phyloP scores from a whole-genome alignment of 2,329 filamentous ascomycete species.

The Dactylellina haptotyla region DNA sequence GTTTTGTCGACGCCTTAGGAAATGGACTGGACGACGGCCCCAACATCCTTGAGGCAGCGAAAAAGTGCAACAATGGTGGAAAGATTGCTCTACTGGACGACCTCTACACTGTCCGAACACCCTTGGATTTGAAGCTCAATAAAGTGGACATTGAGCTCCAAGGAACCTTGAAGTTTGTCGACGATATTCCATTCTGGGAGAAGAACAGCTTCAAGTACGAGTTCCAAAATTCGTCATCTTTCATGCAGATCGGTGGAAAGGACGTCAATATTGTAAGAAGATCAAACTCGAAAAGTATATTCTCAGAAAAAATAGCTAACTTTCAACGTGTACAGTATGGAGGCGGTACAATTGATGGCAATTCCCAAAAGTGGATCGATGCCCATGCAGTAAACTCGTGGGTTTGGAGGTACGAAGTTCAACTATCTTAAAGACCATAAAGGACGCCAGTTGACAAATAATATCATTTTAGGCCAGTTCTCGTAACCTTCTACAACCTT shows the following conservation, averaged over 20 bases:
- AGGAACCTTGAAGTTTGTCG: slow-evolving; percentile 65
- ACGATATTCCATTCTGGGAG: slow-evolving; percentile 76
- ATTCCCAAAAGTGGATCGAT: slow-evolving; percentile 73
- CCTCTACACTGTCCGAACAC: slow-evolving; percentile 72
- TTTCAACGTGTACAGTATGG: no score
- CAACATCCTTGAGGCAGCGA: slow-evolving; percentile 67
- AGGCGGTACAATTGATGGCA: slow-evolving; percentile 72
- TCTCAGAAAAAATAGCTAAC: no score
- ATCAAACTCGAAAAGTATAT: no score
- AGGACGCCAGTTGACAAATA: no score
- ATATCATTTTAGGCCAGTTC: slow-evolving; percentile 70
- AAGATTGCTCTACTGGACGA: slow-evolving; percentile 70
- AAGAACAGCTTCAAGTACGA: slow-evolving; percentile 71
- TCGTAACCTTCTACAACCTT: slow-evolving; percentile 69
- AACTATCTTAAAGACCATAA: no score
- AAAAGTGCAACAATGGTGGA: slow-evolving; percentile 72
- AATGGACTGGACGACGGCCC: slow-evolving; percentile 64
- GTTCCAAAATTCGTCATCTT: slow-evolving; percentile 74
- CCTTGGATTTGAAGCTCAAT: slow-evolving; percentile 73
- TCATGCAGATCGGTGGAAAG: slow-evolving; percentile 73
- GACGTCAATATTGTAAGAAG: slow-evolving; percentile 76
- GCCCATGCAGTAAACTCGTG: slow-evolving; percentile 67
- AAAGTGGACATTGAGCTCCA: slow-evolving; percentile 71
- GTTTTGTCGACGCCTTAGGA: slow-evolving; percentile 42
- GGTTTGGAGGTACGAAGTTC: no score